Evolutionary conservation across 768 basidiomycete species (phyloP), one percentile per base, ranked within the genome.

Genomic region (Cyclocybe cylindracea): DNA sequence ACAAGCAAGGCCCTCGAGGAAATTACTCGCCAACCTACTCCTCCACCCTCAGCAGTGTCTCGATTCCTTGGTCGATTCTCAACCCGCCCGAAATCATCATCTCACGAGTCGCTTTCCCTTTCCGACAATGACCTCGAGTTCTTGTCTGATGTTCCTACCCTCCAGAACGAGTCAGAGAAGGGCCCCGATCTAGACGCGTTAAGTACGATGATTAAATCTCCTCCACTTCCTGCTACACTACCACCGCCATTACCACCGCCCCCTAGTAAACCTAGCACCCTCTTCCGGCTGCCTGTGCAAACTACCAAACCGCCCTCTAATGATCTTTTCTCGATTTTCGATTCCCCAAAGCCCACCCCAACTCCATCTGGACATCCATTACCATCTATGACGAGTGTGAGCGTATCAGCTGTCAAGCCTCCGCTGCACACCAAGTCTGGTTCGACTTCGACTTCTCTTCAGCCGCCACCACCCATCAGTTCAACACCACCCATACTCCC

Each of bases 61-160:
- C 83, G 93, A 4, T 94, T 95, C 65, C 75, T 94, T 43, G 83
- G 79, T 44, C 82, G 90, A 43, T 89, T 95, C 66, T 85, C 84
- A 7, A 79, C 83, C 16, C 68, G 69, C 24, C 54, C 65, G 6
- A 75, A 70, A 42, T 57, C 73, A 14, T 54, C 68, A 3, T 55
- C 72, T 43, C 77, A 74, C 42, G 78, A 76, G 45, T 84, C 87
- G 31, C 66, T 94, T 33, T 80, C 90, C 10, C 76, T 95, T 13
- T 90, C 90, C 11, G 74, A 81, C 1, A 85, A 90, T 51, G 94
- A 96, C 64, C 75, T 96, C 29, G 87, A 91, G 57, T 94, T 89
- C 63, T 75, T 96, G 14, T 82, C 82, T 33, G 88, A 85, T 64
- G 78, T 81, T 49, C 86, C 81, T 8, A 86, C 87, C 3, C 79